Evolutionary conservation across 768 basidiomycete genomes (phyloP).

Genomic region (Auricularia auricula-judae): DNA sequence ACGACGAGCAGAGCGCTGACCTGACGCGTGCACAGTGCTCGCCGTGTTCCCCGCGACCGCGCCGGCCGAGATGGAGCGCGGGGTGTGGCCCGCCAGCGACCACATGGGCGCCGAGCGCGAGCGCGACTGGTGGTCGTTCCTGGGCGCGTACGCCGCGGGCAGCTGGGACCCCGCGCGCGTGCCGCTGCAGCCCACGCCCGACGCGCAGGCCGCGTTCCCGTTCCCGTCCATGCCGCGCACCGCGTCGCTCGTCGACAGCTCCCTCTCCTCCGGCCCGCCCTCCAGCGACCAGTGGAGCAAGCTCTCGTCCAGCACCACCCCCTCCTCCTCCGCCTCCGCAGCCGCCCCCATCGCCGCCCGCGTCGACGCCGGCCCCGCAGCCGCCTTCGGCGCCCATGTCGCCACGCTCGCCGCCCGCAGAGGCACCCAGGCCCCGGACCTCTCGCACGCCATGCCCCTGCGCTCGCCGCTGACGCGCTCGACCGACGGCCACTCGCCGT

Average conservation of each 20-base stretch:
- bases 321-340: constrained; percentile 21
- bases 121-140: constrained; percentile 65
- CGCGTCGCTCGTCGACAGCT: neutral
- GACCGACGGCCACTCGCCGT: neutral
- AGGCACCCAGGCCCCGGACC: neutral
- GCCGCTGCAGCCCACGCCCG: constrained; percentile 43
- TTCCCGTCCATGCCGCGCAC: constrained; percentile 18
- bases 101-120: neutral
- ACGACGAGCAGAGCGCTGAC: too few relatives aligned
- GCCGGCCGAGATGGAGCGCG: neutral
- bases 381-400: neutral
- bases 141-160: constrained; percentile 63
- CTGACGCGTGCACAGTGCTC: neutral
- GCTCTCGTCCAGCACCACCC: constrained; percentile 35
- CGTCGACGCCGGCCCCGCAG: neutral
- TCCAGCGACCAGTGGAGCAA: constrained; percentile 29
- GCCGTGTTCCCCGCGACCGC: neutral
- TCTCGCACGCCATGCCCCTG: neutral
- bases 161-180: constrained; percentile 71
- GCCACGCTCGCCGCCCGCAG: neutral
- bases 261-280: constrained; percentile 13
- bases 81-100: neutral
- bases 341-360: constrained; percentile 8
- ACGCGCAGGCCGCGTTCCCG: constrained; percentile 11
- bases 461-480: neutral